Base-by-base conservation (phyloP, 2,329 filamentous ascomycete genomes). In the Botrytis fabae region DNA sequence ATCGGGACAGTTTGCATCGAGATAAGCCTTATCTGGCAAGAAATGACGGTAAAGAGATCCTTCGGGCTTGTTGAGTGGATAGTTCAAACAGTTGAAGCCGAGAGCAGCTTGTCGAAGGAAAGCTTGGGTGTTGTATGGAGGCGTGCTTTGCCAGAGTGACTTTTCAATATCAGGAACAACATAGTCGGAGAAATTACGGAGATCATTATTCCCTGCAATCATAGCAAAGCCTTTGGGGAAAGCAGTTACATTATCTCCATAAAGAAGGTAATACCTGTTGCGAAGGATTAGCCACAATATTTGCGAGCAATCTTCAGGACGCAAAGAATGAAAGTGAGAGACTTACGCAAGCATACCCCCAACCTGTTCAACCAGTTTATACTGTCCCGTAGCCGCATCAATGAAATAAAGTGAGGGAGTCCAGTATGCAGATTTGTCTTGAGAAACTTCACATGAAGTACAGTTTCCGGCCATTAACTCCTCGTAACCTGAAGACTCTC, bases 31-130 rank as follows among this genome's bases (percentile, higher is more conserved):
- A 78, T 91, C 88, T 0, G 95, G 95, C 78, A 98, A 79, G 80
- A 89, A 90, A 82, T 97, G 95, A 76, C 95, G 93, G 82, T 90
- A 92, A 51, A 97, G 87, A 22, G 94, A 92, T 1, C 87, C 86
- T 70, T 80, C 79, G 3, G 79, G 75, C 0, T 82, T 78, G 38
- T 51, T 51, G n/a, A 82, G 85, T 46, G 78, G 79, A 81, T 98
- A 98, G 88, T 98, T 91, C 74, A 99, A 84, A 83, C 96, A 98
- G 86, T 98, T 98, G 88, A 97, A 97, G 5, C 96, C 95, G 42
- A 98, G 78, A 16, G 95, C 93, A 75, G 95, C 94, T 85, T 97
- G 92, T 69, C 84, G 84, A 54, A 98, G 87, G 70, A 90, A 88
- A 25, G 83, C 82, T 84, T 97, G 94, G 64, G 80, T 82, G 18